Evolutionary conservation across 805 yeast species (phyloP).

Genomic region (Candida pseudoglaebosa): DNA sequence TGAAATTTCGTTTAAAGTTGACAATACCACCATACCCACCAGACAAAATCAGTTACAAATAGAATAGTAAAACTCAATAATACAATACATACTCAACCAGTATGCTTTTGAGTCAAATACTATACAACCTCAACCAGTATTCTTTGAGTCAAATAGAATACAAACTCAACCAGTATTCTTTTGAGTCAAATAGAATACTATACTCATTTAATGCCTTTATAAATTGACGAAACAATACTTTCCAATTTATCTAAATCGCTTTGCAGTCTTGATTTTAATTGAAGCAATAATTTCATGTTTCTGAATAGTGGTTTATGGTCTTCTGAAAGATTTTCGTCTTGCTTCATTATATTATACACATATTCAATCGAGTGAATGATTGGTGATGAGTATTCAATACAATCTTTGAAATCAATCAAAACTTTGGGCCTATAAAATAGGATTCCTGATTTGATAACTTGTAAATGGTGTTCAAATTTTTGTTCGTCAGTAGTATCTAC

Average conservation of each 20-base stretch:
- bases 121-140: too few relatives aligned
- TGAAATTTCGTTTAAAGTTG: too few relatives aligned
- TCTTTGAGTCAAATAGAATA: too few relatives aligned
- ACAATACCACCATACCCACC: too few relatives aligned
- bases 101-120: too few relatives aligned
- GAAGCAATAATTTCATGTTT: constrained; percentile 15
- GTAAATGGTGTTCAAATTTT: constrained; percentile 19
- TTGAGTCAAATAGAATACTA: too few relatives aligned
- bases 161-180: too few relatives aligned
- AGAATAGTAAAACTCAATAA: neutral
- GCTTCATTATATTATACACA: constrained; percentile 20
- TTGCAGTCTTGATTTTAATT: constrained; percentile 10
- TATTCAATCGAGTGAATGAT: constrained; percentile 20
- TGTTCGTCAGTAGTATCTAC: constrained; percentile 10
- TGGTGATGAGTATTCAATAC: constrained; percentile 12
- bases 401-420: constrained; percentile 17
- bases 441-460: constrained; percentile 25
- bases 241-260: constrained; percentile 13
- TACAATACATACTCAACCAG: too few relatives aligned
- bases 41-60: too few relatives aligned
- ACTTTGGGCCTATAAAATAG: constrained; percentile 24
- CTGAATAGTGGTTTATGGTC: constrained; percentile 18
- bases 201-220: constrained; percentile 2
- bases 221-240: constrained; percentile 11
- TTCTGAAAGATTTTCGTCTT: constrained; percentile 10